These are phyloP conservation scores for Allium cepa DNA, from an alignment of 106 monocot genomes.

Conservation along the genomic window DNA sequence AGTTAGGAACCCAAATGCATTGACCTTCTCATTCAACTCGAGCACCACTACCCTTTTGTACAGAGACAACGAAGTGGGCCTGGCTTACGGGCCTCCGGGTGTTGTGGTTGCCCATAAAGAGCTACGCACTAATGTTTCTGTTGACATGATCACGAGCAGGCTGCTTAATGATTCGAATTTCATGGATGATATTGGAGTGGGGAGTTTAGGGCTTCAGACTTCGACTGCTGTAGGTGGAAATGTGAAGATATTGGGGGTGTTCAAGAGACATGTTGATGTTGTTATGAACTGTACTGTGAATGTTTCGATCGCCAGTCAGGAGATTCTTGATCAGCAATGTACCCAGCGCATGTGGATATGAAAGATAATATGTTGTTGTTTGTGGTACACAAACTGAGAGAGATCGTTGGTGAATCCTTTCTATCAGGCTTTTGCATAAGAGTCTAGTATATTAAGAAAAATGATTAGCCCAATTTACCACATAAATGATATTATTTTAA, in stretches of 20 bases:
- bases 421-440: background rate
- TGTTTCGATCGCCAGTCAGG: slow-evolving; percentile 16
- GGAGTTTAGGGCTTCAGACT: slow-evolving; percentile 20
- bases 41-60: slow-evolving; percentile 34
- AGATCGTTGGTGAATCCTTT: too few relatives aligned
- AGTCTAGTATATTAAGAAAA: too few relatives aligned
- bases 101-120: slow-evolving; percentile 13
- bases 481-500: too few relatives aligned
- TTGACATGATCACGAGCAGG: slow-evolving; percentile 15
- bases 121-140: slow-evolving; percentile 22
- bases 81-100: slow-evolving; percentile 24
- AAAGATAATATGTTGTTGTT: background rate
- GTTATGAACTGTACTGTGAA: slow-evolving; percentile 52
- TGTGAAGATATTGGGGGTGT: slow-evolving; percentile 38
- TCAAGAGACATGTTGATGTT: slow-evolving; percentile 36
- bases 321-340: slow-evolving; percentile 34
- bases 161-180: slow-evolving; percentile 12
- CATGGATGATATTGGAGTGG: slow-evolving; percentile 14
- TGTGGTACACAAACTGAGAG: too few relatives aligned
- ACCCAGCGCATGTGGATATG: slow-evolving; percentile 21
- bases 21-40: slow-evolving; percentile 15
- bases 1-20: slow-evolving; percentile 42
- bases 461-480: too few relatives aligned
- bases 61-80: slow-evolving; percentile 15
- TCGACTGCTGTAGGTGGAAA: slow-evolving; percentile 49